phyloP scores from a whole-genome alignment of 768 basidiomycete species.

The Podaxis rugospora region DNA sequence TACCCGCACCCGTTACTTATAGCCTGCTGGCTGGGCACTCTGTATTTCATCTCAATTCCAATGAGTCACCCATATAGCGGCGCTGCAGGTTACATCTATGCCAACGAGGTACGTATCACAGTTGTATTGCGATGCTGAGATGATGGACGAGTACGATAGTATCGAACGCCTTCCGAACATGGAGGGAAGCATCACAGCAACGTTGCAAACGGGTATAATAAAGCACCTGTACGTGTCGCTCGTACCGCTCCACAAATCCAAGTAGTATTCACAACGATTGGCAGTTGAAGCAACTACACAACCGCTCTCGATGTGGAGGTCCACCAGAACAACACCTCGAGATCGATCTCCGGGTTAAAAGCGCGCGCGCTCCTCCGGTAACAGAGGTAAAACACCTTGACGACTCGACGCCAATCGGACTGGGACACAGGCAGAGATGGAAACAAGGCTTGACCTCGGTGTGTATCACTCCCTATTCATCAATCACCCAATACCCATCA shows the following conservation, averaged over 20 bases:
- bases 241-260: background rate
- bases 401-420: background rate
- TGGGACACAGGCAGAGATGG: background rate
- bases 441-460: background rate
- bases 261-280: background rate
- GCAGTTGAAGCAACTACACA: background rate
- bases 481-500: background rate
- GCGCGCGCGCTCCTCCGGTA: no score
- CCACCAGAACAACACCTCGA: background rate
- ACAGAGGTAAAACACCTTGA: background rate
- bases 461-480: background rate
- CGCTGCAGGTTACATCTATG: constrained; percentile 30
- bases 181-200: background rate
- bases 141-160: background rate
- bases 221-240: background rate
- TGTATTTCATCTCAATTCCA: background rate
- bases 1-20: background rate
- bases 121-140: background rate
- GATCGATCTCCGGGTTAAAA: background rate
- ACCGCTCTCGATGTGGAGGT: background rate
- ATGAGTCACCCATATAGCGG: constrained; percentile 31
- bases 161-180: background rate
- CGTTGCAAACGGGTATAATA: background rate
- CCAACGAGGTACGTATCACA: constrained; percentile 20
- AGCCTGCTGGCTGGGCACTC: background rate